Evolutionary conservation across 225 moss, liverwort and hornwort species (phyloP), one percentile per base, ranked within the genome.

Genomic region (Marchantia paleacea): DNA sequence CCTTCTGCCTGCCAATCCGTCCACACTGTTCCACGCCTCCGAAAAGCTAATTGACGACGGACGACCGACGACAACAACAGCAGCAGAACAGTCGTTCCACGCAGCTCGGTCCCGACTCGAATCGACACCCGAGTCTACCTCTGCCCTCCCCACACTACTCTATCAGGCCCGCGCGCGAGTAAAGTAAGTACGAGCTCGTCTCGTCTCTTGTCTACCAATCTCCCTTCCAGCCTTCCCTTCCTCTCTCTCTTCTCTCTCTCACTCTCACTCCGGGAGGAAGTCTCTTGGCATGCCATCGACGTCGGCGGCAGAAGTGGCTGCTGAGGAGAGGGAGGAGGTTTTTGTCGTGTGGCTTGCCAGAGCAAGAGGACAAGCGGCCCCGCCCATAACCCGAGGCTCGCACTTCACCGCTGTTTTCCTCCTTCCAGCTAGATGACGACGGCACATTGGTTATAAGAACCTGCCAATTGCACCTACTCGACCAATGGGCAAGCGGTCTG

Each of bases 391-490:
- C 69, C 69, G 69, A 70, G 47, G 69, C 47, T 70, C 16, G 69
- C 30, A 47, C 69, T 70, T 48, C 69, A 19, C 69, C 48, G 65
- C 65, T 70, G 47, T 70, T 49, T 49, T 70, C 69, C 69, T 70
- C 47, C 69, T 30, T 29, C 69, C 26, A 18, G 69, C 69, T 6
- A 19, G 26, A 18, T 18, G 48, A 70, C 47, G 47, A 13, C 20
- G 9, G 14, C 51, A 24, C 11, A 72, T 52, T 48, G 22, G 50
- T 5, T 72, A 48, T 51, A 72, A 72, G 51, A 52, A 20, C 72
- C 68, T 68, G 29, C 30, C 68, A 68, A 68, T 68, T 30, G 68
- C 30, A 30, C 68, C 68, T 9, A 25, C 29, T 68, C 29, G 30
- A 31, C 68, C 68, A 68, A 68, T 68, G 68, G 68, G 0, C 13